Percentiles rank a stretch among this genome's conserved stretches.
Conservation (phyloP, 768 basidiomycete species). For the Tulasnella sp. region DNA sequence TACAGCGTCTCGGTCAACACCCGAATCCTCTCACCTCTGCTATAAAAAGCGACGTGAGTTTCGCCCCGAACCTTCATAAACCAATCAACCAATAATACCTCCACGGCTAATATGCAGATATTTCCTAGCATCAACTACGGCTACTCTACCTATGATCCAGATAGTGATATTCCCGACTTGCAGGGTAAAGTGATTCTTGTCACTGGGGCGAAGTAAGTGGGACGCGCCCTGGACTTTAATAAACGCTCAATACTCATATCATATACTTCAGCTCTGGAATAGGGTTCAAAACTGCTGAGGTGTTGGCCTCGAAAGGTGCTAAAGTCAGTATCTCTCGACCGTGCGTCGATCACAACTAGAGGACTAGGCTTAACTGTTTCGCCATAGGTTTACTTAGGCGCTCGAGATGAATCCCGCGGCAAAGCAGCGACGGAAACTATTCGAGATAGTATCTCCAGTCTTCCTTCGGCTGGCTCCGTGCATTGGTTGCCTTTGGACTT, state of each 20-base stretch:
- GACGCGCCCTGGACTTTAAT: not conserved
- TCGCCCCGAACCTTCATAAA: not conserved
- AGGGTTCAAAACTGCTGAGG: not conserved
- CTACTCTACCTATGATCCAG: not conserved
- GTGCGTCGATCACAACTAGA: too few relatives aligned
- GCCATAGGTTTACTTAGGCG: slow-evolving; percentile 47
- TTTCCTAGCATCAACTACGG: slow-evolving; percentile 1
- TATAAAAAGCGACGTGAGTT: not conserved
- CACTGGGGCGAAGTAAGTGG: slow-evolving; percentile 11
- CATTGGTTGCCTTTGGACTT: slow-evolving; percentile 54
- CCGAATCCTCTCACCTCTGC: not conserved
- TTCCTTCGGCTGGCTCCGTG: slow-evolving; percentile 47
- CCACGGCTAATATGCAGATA: not conserved
- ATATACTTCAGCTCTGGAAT: not conserved
- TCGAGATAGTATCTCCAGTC: slow-evolving; percentile 41
- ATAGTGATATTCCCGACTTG: not conserved
- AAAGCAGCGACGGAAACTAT: slow-evolving; percentile 50
- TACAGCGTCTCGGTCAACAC: not conserved
- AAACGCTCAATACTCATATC: not conserved
- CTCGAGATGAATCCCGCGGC: slow-evolving; percentile 49
- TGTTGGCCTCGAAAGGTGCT: slow-evolving; percentile 1
- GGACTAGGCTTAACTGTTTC: too few relatives aligned
- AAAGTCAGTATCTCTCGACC: not conserved
- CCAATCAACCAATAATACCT: not conserved
- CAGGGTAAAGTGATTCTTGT: slow-evolving; percentile 3